phyloP scores from a whole-genome alignment of 2,329 filamentous ascomycete genomes.

The Colletotrichum truncatum region DNA sequence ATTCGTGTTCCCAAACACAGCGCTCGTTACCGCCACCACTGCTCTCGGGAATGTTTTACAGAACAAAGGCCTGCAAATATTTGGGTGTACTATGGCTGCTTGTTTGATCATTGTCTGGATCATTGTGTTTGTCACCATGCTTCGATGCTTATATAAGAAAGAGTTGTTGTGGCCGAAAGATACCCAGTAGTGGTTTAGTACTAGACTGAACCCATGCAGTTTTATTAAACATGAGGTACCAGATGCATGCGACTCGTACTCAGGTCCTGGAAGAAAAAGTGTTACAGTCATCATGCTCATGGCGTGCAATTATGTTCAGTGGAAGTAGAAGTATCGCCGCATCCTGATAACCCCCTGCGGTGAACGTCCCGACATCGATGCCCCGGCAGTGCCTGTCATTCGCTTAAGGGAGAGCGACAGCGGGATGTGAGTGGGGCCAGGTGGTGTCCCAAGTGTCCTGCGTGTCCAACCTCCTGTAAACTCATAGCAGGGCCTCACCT shows the following conservation, averaged over 20 bases:
- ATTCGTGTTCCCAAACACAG: slow-evolving; percentile 85
- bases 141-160: slow-evolving; percentile 70
- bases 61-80: slow-evolving; percentile 67
- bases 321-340: no score
- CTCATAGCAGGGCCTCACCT: background rate
- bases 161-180: slow-evolving; percentile 84
- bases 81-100: slow-evolving; percentile 75
- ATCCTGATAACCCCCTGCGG: no score
- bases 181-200: slow-evolving; percentile 13
- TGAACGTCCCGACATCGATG: no score
- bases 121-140: slow-evolving; percentile 75
- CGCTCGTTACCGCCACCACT: slow-evolving; percentile 78
- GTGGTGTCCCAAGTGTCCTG: background rate
- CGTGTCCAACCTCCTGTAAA: slow-evolving; percentile 1
- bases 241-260: no score
- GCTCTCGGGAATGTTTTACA: slow-evolving; percentile 72
- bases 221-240: no score
- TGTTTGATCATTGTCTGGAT: slow-evolving; percentile 74
- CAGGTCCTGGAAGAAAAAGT: no score
- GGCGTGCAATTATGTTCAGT: no score
- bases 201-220: background rate
- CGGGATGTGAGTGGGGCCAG: slow-evolving; percentile 15
- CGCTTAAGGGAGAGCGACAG: slow-evolving; percentile 15
- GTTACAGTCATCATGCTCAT: no score
- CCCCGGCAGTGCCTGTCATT: background rate